phyloP scores from a whole-genome alignment of 1,284 basidiomycete genomes.

The Microbotryum violaceum region DNA sequence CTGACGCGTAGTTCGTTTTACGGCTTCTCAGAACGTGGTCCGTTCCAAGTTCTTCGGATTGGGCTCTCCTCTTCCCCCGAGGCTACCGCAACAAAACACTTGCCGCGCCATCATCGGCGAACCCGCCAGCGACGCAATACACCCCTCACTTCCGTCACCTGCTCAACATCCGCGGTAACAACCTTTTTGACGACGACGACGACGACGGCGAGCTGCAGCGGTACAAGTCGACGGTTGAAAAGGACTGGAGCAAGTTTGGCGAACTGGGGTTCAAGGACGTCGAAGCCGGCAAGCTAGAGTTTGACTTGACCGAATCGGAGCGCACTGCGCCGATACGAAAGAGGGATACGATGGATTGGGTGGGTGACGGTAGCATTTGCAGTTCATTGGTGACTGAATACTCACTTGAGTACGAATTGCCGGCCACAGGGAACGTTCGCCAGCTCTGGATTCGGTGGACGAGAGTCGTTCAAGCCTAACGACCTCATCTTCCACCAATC shows the following conservation, averaged over 20 bases:
- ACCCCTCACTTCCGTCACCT: constrained; percentile 44
- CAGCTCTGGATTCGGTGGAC: constrained; percentile 33
- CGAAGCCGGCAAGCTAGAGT: constrained; percentile 35
- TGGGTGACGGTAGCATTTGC: background rate
- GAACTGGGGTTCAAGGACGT: constrained; percentile 33
- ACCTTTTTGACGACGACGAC: constrained; percentile 36
- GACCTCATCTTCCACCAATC: constrained; percentile 36
- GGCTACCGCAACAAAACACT: constrained; percentile 8
- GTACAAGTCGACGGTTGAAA: constrained; percentile 33
- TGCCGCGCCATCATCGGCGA: constrained; percentile 12
- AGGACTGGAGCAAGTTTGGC: constrained; percentile 38
- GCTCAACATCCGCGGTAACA: constrained; percentile 43
- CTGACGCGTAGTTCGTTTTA: background rate
- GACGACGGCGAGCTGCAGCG: constrained; percentile 33
- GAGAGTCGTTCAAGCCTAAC: constrained; percentile 31
- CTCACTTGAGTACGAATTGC: no score
- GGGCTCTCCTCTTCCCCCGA: constrained; percentile 29
- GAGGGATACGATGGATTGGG: constrained; percentile 37
- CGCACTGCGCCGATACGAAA: constrained; percentile 14
- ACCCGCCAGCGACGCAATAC: constrained; percentile 16
- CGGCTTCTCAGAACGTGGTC: constrained; percentile 30
- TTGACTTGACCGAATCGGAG: constrained; percentile 35
- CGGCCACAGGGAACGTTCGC: constrained; percentile 28
- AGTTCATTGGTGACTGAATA: no score
- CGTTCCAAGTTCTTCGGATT: constrained; percentile 31